Percentiles rank a stretch among this genome's conserved stretches.
These are phyloP conservation scores for Penicillium chermesinum DNA, from an alignment of 495 filamentous ascomycete species.

Conservation along the genomic window DNA sequence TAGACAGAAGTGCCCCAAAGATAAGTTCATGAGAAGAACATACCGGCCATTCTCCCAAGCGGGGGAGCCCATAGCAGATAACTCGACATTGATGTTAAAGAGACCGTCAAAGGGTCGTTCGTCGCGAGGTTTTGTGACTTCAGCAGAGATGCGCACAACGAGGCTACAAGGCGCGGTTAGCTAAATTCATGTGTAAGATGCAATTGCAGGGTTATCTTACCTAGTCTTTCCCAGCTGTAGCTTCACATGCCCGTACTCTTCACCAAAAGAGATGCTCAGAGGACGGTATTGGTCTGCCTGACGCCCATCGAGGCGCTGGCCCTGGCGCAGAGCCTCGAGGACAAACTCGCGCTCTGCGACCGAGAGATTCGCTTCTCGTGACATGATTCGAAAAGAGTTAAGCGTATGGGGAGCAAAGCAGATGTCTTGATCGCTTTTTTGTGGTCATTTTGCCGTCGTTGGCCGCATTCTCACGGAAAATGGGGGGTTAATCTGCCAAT, in stretches of 20 bases:
- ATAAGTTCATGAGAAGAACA: slow-evolving; percentile 10
- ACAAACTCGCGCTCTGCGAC: slow-evolving; percentile 73
- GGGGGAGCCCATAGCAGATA: slow-evolving; percentile 88
- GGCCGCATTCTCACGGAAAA: slow-evolving; percentile 30
- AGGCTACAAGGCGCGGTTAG: slow-evolving; percentile 48
- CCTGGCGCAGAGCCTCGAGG: slow-evolving; percentile 66
- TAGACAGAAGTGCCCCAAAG: slow-evolving; percentile 1
- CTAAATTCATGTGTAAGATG: neutral
- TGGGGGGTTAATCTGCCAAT: slow-evolving; percentile 5
- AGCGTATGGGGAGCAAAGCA: neutral
- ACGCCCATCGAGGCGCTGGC: slow-evolving; percentile 78
- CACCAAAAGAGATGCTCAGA: slow-evolving; percentile 73
- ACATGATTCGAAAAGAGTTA: slow-evolving; percentile 53
- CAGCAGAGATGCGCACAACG: slow-evolving; percentile 77
- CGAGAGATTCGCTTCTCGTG: slow-evolving; percentile 82
- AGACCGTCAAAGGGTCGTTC: slow-evolving; percentile 93
- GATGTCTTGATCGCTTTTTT: slow-evolving; percentile 14
- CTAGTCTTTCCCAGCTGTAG: slow-evolving; percentile 87
- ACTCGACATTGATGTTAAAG: slow-evolving; percentile 85
- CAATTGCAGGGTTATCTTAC: slow-evolving; percentile 36
- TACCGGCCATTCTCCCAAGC: slow-evolving; percentile 82
- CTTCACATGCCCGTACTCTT: slow-evolving; percentile 87
- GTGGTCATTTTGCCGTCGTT: slow-evolving; percentile 20
- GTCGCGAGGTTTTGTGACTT: slow-evolving; percentile 74
- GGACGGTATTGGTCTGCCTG: slow-evolving; percentile 70